These are phyloP conservation scores for Meyerozyma elateridarum DNA, from an alignment of 1,139 yeast species.

Conservation along the genomic window DNA sequence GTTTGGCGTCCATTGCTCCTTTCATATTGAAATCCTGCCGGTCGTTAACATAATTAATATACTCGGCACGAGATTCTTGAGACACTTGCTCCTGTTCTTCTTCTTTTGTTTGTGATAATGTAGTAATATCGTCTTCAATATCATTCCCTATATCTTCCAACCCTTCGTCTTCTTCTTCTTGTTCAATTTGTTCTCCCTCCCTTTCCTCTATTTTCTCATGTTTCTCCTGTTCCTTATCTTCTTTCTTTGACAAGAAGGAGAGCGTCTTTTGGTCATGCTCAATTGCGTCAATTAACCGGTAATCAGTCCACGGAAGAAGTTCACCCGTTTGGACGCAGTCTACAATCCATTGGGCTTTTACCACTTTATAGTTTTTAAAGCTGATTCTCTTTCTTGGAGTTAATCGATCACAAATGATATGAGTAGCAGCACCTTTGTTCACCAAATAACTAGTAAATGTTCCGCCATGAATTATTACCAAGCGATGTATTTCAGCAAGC, in stretches of 20 bases:
- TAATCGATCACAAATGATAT: constrained; percentile 72
- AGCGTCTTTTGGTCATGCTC: constrained; percentile 49
- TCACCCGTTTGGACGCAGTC: constrained; percentile 50
- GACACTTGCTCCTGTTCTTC: constrained; percentile 8
- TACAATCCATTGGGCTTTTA: constrained; percentile 76
- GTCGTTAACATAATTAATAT: constrained; percentile 5
- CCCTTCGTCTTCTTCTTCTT: constrained; percentile 5
- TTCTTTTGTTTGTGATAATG: constrained; percentile 16
- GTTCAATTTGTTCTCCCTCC: constrained; percentile 3
- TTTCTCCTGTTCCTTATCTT: constrained; percentile 9
- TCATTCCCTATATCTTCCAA: constrained; percentile 8
- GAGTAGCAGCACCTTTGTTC: constrained; percentile 74
- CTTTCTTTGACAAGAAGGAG: constrained; percentile 12
- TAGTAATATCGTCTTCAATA: constrained; percentile 12
- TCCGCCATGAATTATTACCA: constrained; percentile 80
- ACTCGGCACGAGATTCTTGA: constrained; percentile 1
- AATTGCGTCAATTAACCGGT: constrained; percentile 47
- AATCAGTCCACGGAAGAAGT: constrained; percentile 66
- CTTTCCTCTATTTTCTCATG: constrained; percentile 8
- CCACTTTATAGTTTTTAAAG: constrained; percentile 67
- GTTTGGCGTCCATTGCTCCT: constrained; percentile 52
- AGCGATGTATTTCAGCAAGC: constrained; percentile 61
- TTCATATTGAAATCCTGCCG: constrained; percentile 8
- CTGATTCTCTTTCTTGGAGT: constrained; percentile 72
- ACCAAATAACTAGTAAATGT: constrained; percentile 61